Percentiles rank a stretch among this genome's conserved stretches.
phyloP scores from a whole-genome alignment of 2,329 filamentous ascomycete genomes.

The Leptoxyphium fumago region DNA sequence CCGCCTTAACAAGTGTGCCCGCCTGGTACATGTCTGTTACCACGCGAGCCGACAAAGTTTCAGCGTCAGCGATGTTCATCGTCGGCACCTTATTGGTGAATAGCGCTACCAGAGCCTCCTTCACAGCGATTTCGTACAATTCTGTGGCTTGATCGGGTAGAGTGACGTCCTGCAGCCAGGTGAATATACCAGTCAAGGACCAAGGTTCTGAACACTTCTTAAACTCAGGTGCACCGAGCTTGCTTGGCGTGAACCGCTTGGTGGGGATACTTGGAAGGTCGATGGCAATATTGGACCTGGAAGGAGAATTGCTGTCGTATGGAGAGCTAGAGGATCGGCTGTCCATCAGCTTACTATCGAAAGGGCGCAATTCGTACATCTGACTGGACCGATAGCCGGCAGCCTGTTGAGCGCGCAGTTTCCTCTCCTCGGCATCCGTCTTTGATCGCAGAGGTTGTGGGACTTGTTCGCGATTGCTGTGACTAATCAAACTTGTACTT shows the following conservation, averaged over 20 bases:
- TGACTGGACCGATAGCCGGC: constrained; percentile 11
- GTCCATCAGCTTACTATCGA: constrained; percentile 28
- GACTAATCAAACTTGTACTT: constrained; percentile 70
- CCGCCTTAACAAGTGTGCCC: constrained; percentile 67
- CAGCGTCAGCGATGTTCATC: constrained; percentile 96
- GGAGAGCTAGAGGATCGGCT: constrained; percentile 22
- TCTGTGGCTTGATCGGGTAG: constrained; percentile 66
- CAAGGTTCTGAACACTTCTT: constrained; percentile 78
- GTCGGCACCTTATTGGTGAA: constrained; percentile 94
- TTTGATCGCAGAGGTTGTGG: constrained; percentile 79
- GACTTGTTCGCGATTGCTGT: constrained; percentile 65
- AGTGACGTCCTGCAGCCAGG: constrained; percentile 77
- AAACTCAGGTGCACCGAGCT: constrained; percentile 68
- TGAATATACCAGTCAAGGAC: constrained; percentile 76
- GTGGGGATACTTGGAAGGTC: constrained; percentile 75
- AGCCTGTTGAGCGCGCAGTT: constrained; percentile 39
- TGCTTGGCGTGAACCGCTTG: constrained; percentile 71
- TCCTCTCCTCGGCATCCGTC: constrained; percentile 69
- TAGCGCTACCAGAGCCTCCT: constrained; percentile 73
- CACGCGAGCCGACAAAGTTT: constrained; percentile 65
- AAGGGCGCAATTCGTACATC: constrained; percentile 26
- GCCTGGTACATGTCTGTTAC: constrained; percentile 66
- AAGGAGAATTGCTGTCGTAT: constrained; percentile 23
- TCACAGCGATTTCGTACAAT: constrained; percentile 67
- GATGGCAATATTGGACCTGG: constrained; percentile 43